Conservation (phyloP, 768 basidiomycete species). For the Leccinum obscurum region DNA sequence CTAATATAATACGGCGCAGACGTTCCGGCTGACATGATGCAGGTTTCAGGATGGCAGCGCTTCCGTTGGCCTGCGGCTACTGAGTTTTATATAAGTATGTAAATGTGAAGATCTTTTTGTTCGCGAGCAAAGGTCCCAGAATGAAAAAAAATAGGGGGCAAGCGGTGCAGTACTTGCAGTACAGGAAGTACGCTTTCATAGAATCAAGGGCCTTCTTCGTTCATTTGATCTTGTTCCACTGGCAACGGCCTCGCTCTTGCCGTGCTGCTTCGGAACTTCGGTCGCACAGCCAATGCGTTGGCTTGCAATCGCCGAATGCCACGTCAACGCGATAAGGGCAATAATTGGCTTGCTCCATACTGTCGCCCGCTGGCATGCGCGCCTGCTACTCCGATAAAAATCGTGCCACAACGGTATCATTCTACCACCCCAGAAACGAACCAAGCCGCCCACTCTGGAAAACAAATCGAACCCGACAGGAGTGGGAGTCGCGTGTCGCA, state of each 20-base stretch:
- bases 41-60: neutral
- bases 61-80: neutral
- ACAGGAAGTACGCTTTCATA: neutral
- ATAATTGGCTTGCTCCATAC: slow-evolving; percentile 2
- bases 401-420: neutral
- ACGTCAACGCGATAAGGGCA: neutral
- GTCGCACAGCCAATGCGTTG: slow-evolving; percentile 2
- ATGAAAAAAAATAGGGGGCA: neutral
- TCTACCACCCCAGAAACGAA: slow-evolving; percentile 9
- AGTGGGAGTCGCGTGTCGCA: neutral
- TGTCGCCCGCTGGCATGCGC: slow-evolving; percentile 11
- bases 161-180: neutral
- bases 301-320: neutral
- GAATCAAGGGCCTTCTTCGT: no score
- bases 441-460: neutral
- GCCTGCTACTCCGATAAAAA: slow-evolving; percentile 8
- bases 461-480: slow-evolving; percentile 6
- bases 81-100: neutral
- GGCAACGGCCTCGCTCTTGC: neutral
- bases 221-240: neutral
- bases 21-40: neutral
- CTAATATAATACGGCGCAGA: neutral
- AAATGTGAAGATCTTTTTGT: neutral
- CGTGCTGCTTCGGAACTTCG: slow-evolving; percentile 1
- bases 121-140: neutral